These are phyloP conservation scores for Ceratobasidium sp. DNA, from an alignment of 1,284 basidiomycete species.

Conservation along the genomic window DNA sequence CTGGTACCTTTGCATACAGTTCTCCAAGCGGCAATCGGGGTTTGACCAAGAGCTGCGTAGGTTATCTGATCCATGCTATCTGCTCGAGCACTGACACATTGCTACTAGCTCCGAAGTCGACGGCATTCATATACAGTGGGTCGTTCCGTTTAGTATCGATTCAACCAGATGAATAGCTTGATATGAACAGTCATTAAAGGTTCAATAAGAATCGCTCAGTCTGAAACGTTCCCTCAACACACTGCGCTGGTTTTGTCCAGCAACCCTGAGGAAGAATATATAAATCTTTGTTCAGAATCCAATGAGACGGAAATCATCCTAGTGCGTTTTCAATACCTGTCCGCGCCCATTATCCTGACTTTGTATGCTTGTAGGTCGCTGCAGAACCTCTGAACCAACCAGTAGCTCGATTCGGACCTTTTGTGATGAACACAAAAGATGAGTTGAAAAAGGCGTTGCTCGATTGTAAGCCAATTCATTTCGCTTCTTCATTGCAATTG, in stretches of 20 bases:
- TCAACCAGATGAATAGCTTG: background rate
- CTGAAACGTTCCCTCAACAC: background rate
- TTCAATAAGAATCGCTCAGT: background rate
- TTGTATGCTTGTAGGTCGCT: background rate
- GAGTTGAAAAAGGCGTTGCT: conserved; percentile 29
- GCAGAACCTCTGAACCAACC: conserved; percentile 31
- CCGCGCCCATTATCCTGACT: background rate
- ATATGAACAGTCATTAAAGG: conserved; percentile 9
- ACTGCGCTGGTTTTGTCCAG: conserved; percentile 7
- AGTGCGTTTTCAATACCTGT: background rate
- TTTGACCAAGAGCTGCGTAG: conserved; percentile 21
- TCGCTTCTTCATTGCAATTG: background rate
- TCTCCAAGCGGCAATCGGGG: background rate
- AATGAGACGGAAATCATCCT: conserved; percentile 12
- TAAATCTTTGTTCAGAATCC: background rate
- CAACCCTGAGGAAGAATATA: background rate
- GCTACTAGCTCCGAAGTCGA: background rate
- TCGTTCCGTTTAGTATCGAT: background rate
- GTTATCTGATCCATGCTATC: background rate
- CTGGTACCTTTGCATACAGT: conserved; percentile 23
- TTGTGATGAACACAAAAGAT: conserved; percentile 31
- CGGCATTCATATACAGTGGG: conserved; percentile 10
- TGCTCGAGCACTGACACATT: background rate
- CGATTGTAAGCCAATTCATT: conserved; percentile 23
- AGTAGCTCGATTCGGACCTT: conserved; percentile 21